Conservation (phyloP, 345 rosid species). For the Kernera saxatilis region DNA sequence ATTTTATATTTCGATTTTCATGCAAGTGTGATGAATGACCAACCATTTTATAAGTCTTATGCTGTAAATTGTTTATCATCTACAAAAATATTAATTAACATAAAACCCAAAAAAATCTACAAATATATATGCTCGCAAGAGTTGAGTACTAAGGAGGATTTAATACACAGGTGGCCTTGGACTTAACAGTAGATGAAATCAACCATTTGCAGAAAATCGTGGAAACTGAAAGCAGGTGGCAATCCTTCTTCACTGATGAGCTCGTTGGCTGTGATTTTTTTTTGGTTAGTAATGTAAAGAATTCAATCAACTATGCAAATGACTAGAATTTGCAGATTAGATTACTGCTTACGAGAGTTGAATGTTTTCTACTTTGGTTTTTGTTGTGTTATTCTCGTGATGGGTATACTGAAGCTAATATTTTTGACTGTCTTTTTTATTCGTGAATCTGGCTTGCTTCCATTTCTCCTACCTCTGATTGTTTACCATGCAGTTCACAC, state of each 20-base stretch:
- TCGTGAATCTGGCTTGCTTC: not conserved
- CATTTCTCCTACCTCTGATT: not conserved
- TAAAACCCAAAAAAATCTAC: not conserved
- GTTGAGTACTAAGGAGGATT: not conserved
- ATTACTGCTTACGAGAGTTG: not conserved
- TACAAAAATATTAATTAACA: too few species aligned
- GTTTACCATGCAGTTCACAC: not conserved
- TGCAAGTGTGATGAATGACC: not conserved
- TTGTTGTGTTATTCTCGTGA: not conserved
- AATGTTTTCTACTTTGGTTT: not conserved
- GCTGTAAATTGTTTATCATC: not conserved
- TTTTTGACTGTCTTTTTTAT: not conserved
- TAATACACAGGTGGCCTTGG: conserved; percentile 60
- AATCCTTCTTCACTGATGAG: not conserved
- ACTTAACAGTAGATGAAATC: conserved; percentile 64
- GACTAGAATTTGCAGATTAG: not conserved
- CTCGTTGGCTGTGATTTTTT: not conserved
- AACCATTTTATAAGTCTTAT: not conserved
- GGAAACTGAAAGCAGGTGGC: conserved; percentile 57
- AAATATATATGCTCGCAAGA: not conserved
- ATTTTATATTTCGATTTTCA: not conserved
- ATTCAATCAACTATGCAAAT: not conserved
- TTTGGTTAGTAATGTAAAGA: not conserved
- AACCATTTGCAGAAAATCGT: conserved; percentile 41
- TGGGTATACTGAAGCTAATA: not conserved